Evolutionary conservation across 1,284 basidiomycete species (phyloP).

Genomic region (Flammula alnicola): DNA sequence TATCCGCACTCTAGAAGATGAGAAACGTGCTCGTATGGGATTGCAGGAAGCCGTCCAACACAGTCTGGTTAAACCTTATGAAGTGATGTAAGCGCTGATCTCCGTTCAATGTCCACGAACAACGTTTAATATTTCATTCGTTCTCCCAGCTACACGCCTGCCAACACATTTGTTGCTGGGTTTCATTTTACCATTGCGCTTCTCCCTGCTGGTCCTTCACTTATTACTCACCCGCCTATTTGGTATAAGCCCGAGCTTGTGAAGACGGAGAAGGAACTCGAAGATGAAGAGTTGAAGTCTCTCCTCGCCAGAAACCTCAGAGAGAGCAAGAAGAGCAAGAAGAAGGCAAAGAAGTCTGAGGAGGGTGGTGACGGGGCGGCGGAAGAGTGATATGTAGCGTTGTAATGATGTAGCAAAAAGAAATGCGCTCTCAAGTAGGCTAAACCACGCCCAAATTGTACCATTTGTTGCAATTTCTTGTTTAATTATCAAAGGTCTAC

Average conservation of each 20-base stretch:
- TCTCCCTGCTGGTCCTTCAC: slow-evolving; percentile 80
- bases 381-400: slow-evolving; percentile 18
- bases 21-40: slow-evolving; percentile 94
- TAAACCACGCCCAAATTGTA: slow-evolving; percentile 9
- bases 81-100: slow-evolving; percentile 73
- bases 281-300: slow-evolving; percentile 85
- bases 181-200: slow-evolving; percentile 97
- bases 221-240: slow-evolving; percentile 85
- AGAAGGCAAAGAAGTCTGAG: slow-evolving; percentile 63
- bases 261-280: slow-evolving; percentile 87
- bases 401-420: slow-evolving; percentile 12
- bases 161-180: slow-evolving; percentile 83
- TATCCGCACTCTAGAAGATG: slow-evolving; percentile 91
- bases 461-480: slow-evolving; percentile 10
- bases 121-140: not conserved
- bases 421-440: slow-evolving; percentile 5
- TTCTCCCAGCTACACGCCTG: slow-evolving; percentile 70
- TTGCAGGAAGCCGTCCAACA: slow-evolving; percentile 96
- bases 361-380: slow-evolving; percentile 36
- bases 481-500: slow-evolving; percentile 15
- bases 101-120: slow-evolving; percentile 5
- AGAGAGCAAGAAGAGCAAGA: slow-evolving; percentile 92
- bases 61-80: slow-evolving; percentile 87
- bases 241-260: slow-evolving; percentile 95
- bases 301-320: slow-evolving; percentile 81